These are phyloP conservation scores for Lotmaria passim DNA, from an alignment of 208 protist genomes.

Conservation along the genomic window DNA sequence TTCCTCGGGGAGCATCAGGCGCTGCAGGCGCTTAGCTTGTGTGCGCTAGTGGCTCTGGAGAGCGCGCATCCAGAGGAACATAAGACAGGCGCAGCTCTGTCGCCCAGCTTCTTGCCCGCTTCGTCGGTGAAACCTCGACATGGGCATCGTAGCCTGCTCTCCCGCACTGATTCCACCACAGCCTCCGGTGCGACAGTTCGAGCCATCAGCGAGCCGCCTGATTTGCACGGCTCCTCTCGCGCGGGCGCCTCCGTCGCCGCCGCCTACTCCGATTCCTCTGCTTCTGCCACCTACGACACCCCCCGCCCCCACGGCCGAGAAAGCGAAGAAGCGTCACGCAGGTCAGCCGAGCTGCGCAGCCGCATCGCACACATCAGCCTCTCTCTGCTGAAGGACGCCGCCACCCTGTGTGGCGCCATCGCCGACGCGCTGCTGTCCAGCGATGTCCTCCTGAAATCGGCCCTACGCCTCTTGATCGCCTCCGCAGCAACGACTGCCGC, in stretches of 20 bases:
- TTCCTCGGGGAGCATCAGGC: constrained; percentile 57
- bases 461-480: background rate
- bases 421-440: constrained; percentile 28
- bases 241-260: too few species aligned
- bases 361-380: constrained; percentile 19
- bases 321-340: background rate
- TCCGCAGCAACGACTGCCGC: background rate
- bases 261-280: too few species aligned
- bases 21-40: constrained; percentile 37
- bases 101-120: background rate
- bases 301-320: background rate
- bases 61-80: background rate
- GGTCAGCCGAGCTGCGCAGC: background rate
- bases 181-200: background rate
- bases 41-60: constrained; percentile 17
- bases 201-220: background rate
- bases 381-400: constrained; percentile 18
- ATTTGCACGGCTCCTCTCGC: too few species aligned
- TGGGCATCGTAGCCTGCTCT: constrained; percentile 22
- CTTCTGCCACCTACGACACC: background rate
- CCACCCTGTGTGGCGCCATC: constrained; percentile 17
- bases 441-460: constrained; percentile 17
- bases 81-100: background rate
- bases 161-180: background rate
- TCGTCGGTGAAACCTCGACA: background rate